Evolutionary conservation across 2,329 filamentous ascomycete genomes (phyloP).

Genomic region (Microthyrium microscopicum): DNA sequence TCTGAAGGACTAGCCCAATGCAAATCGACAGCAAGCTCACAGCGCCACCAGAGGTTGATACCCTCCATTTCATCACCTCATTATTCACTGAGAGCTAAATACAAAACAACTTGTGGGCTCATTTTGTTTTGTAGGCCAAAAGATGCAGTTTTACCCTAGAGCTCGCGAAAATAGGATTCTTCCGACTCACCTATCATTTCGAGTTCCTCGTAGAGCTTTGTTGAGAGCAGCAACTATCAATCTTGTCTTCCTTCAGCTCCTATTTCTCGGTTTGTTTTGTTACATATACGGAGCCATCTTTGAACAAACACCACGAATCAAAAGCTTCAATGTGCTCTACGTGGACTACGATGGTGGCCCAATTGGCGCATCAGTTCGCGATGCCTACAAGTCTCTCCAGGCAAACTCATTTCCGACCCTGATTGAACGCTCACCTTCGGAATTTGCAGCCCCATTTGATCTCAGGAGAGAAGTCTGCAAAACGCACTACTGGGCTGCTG

Average conservation of each 20-base stretch:
- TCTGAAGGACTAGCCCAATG: no score
- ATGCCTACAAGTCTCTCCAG: constrained; percentile 13
- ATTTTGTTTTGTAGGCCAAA: no score
- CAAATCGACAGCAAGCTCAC: no score
- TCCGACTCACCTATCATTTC: neutral
- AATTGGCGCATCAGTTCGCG: constrained; percentile 12
- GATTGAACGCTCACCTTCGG: constrained; percentile 9
- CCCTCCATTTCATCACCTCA: no score
- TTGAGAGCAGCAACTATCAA: constrained; percentile 4
- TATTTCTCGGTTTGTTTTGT: constrained; percentile 8
- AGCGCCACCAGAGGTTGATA: no score
- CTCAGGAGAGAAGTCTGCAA: constrained; percentile 14
- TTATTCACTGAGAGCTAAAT: no score
- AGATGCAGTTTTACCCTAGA: no score
- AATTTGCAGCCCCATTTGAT: constrained; percentile 12
- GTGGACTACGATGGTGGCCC: constrained; percentile 17
- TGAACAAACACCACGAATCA: constrained; percentile 14
- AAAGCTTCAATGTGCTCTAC: constrained; percentile 14
- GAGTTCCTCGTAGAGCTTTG: neutral
- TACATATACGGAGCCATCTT: constrained; percentile 8
- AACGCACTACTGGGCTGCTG: constrained; percentile 16
- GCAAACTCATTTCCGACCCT: constrained; percentile 13
- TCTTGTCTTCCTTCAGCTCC: constrained; percentile 6
- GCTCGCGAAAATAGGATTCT: no score
- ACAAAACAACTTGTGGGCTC: no score